A percentile compares a stretch with the other conserved stretches of the same genome.
These are phyloP conservation scores for Cavenderia fasciculata DNA, from an alignment of 78 protist genomes.

Conservation along the genomic window DNA sequence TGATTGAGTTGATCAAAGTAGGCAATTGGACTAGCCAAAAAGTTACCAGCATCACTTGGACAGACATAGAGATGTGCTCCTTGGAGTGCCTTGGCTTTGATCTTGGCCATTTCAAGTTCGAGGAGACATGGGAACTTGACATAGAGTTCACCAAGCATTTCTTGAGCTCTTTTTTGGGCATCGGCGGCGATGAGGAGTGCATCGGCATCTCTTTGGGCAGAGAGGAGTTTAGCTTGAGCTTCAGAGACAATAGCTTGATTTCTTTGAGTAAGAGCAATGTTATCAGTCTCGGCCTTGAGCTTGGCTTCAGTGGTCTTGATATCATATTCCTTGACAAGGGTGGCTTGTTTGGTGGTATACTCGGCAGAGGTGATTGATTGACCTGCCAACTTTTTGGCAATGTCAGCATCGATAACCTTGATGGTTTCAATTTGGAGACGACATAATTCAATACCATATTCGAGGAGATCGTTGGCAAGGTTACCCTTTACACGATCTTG, in stretches of 20 bases:
- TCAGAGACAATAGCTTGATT: constrained; percentile 18
- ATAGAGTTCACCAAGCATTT: constrained; percentile 49
- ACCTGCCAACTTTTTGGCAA: constrained; percentile 50
- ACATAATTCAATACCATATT: constrained; percentile 47
- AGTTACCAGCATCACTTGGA: constrained; percentile 37
- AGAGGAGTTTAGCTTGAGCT: constrained; percentile 20
- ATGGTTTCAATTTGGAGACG: constrained; percentile 69
- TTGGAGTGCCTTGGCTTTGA: constrained; percentile 12
- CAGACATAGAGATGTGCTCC: constrained; percentile 19
- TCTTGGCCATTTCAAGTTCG: constrained; percentile 42
- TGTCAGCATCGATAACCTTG: constrained; percentile 42
- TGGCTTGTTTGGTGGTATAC: constrained; percentile 57
- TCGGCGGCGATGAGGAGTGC: constrained; percentile 31
- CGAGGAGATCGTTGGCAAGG: constrained; percentile 23
- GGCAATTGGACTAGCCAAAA: constrained; percentile 20
- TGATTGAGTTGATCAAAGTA: neutral
- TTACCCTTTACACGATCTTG: constrained; percentile 52
- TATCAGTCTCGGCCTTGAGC: constrained; percentile 63
- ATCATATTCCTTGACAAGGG: constrained; percentile 57
- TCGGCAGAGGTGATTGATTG: constrained; percentile 67
- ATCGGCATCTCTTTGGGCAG: constrained; percentile 40
- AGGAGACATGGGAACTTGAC: constrained; percentile 21
- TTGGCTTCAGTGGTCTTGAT: constrained; percentile 62
- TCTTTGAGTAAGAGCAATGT: constrained; percentile 47
- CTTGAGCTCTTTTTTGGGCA: constrained; percentile 34